phyloP scores from a whole-genome alignment of 2,329 filamentous ascomycete genomes.

The Beauveria asiatica region DNA sequence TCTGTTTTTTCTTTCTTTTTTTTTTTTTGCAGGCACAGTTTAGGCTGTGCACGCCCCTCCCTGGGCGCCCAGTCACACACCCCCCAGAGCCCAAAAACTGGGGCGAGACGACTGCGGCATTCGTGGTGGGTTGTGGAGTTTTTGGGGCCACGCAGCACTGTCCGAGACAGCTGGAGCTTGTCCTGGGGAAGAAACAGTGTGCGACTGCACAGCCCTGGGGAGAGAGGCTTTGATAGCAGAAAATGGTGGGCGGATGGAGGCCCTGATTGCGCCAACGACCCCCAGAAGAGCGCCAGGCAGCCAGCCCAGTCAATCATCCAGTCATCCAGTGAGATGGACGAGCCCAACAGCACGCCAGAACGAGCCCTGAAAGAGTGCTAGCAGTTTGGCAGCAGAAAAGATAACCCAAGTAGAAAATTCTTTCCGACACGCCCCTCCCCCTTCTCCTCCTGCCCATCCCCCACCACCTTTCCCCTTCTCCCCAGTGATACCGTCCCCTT shows the following conservation, averaged over 20 bases:
- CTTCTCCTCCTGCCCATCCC: background rate
- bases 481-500: constrained; percentile 1
- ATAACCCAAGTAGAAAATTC: background rate
- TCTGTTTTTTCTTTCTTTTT: background rate
- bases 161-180: constrained; percentile 1
- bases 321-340: background rate
- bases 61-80: background rate
- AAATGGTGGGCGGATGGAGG: background rate
- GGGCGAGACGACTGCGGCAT: constrained; percentile 7
- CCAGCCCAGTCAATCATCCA: background rate
- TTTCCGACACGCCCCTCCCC: background rate
- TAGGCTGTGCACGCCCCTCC: background rate
- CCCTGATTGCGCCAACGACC: constrained; percentile 1
- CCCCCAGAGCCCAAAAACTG: background rate
- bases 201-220: background rate
- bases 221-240: background rate
- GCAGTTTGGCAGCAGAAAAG: no score
- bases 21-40: background rate
- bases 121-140: constrained; percentile 7
- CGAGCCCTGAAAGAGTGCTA: background rate
- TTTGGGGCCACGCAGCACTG: background rate
- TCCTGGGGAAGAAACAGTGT: background rate
- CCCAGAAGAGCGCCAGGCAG: background rate
- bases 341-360: background rate
- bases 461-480: background rate